Percentiles rank a stretch among this genome's conserved stretches.
phyloP scores from a whole-genome alignment of 306 rosid genomes.

The Fagus crenata region DNA sequence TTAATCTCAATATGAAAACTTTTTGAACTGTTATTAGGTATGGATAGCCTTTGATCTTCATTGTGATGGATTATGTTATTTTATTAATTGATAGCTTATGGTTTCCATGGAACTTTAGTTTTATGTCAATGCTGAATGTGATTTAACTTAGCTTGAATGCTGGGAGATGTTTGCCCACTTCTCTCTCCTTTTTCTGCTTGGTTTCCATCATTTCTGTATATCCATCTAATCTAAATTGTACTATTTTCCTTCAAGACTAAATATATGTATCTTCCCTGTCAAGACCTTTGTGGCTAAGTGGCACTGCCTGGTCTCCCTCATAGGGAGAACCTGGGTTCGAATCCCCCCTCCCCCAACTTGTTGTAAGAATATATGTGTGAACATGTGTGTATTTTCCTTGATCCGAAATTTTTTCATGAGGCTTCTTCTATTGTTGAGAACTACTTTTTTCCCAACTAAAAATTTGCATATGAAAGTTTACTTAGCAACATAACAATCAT shows the following conservation, averaged over 20 bases:
- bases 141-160: not conserved
- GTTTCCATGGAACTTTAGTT: not conserved
- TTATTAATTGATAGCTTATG: not conserved
- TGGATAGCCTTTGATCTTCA: not conserved
- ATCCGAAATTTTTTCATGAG: not conserved
- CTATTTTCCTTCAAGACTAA: not conserved
- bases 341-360: too few species aligned
- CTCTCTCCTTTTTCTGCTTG: not conserved
- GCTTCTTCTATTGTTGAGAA: not conserved
- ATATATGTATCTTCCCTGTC: too few species aligned
- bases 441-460: not conserved
- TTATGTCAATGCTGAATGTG: not conserved
- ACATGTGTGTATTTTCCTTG: too few species aligned
- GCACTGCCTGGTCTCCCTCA: too few species aligned
- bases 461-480: not conserved
- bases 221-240: not conserved
- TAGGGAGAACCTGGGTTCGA: too few species aligned
- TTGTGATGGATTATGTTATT: conserved; percentile 1
- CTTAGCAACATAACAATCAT: not conserved
- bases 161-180: not conserved
- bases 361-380: too few species aligned
- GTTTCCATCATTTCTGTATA: not conserved
- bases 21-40: not conserved
- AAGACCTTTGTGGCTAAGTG: too few species aligned
- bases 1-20: not conserved